Base-by-base conservation (phyloP, 106 monocot genomes). In the Allium sativum region DNA sequence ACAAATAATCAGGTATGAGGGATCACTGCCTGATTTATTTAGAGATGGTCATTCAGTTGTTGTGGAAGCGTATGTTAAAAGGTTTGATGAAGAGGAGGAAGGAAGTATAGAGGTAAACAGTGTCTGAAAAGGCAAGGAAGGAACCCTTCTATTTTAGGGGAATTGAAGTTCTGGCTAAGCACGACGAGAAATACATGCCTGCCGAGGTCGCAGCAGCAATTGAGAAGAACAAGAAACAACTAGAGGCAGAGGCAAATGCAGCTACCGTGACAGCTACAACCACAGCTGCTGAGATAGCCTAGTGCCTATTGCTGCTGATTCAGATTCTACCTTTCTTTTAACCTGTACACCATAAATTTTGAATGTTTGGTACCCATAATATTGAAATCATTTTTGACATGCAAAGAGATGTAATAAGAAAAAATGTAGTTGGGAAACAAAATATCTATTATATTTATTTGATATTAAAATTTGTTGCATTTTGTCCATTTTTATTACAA, bases 141-240 rank as follows among this genome's bases (percentile, higher is more conserved):
- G 65, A 53, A 8, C 82, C 69, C 40, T 98, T 82, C 53, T 98
- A 69, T 72, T 91, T 98, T 55, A 71, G 62, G 76, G 96, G 84
- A 17, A 79, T 79, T 1, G 96, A 98, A 72, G 96, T 98, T 45
- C 70, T 98, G 16, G 96, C 96, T 0, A 98, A 98, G 88, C 96
- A 98, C 21, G 96, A 98, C 19, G 96, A 98, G 82, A 98, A 98
- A 72, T 98, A 98, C 44, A 98, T 98, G 96, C 96, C 96, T 10
- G 77, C 80, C 70, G 96, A 98, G 76, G 96, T 98, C 7, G 96
- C 77, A 8, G 91, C 61, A 15, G 96, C 96, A 42, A 68, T 98
- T 43, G 96, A 91, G 77, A 67, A 84, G 67, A 98, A 98, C 45
- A 91, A 91, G 87, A 91, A 87, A 74, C 75, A 61, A 53, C 48